Evolutionary conservation across 2,329 filamentous ascomycete species (phyloP).

Genomic region (Alternaria brassicae): DNA sequence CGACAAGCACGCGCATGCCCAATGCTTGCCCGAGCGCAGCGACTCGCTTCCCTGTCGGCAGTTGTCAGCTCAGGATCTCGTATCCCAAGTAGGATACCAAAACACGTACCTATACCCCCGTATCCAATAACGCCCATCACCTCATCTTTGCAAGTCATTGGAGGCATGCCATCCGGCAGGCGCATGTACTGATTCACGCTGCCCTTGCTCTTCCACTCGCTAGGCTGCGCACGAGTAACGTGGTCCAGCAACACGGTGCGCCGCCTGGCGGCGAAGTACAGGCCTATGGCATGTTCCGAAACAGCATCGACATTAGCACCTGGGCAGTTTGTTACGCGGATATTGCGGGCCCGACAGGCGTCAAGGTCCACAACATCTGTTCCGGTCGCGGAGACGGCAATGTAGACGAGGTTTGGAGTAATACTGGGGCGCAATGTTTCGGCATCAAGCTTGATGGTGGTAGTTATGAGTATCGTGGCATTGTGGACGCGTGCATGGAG

Average conservation of each 20-base stretch:
- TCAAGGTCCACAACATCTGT: slow-evolving; percentile 57
- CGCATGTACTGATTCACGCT: slow-evolving; percentile 43
- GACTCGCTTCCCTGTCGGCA: slow-evolving; percentile 51
- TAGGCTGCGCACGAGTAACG: slow-evolving; percentile 35
- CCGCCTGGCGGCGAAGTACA: slow-evolving; percentile 58
- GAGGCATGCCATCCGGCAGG: slow-evolving; percentile 48
- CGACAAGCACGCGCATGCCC: slow-evolving; percentile 59
- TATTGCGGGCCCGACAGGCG: slow-evolving; percentile 53
- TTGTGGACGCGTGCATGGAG: slow-evolving; percentile 53
- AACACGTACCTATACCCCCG: slow-evolving; percentile 54
- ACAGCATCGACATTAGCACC: slow-evolving; percentile 58
- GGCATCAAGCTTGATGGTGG: slow-evolving; percentile 52
- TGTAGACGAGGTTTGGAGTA: slow-evolving; percentile 54
- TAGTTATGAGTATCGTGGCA: slow-evolving; percentile 57
- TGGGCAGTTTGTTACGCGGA: slow-evolving; percentile 57
- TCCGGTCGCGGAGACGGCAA: slow-evolving; percentile 57
- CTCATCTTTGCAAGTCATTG: slow-evolving; percentile 58
- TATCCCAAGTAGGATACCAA: slow-evolving; percentile 13
- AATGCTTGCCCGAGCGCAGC: slow-evolving; percentile 54
- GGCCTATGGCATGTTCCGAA: slow-evolving; percentile 59
- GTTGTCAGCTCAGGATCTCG: slow-evolving; percentile 18
- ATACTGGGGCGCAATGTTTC: slow-evolving; percentile 47
- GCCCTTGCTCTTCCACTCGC: slow-evolving; percentile 53
- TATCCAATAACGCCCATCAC: slow-evolving; percentile 60
- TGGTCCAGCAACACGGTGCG: slow-evolving; percentile 47